Evolutionary conservation across 2,329 filamentous ascomycete species (phyloP).

Genomic region (Cercospora janseana): DNA sequence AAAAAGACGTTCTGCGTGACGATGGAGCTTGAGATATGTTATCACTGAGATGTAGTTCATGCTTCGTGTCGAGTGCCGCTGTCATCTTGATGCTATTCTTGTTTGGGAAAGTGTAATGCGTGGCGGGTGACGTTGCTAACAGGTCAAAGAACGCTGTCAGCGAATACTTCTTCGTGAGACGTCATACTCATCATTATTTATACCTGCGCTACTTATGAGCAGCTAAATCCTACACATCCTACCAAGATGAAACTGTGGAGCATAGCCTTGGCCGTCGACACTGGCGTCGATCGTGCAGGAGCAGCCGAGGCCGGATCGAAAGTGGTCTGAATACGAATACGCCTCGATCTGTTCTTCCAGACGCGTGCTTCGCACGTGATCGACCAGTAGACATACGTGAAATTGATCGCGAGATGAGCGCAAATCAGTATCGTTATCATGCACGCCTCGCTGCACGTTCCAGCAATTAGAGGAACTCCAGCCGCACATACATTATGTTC

Average conservation of each 20-base stretch:
- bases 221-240: too few species aligned
- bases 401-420: neutral
- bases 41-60: slow-evolving; percentile 4
- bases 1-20: slow-evolving; percentile 5
- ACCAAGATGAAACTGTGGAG: neutral
- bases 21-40: slow-evolving; percentile 13
- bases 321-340: neutral
- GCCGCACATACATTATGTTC: too few species aligned
- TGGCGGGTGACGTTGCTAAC: too few species aligned
- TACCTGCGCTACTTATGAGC: too few species aligned
- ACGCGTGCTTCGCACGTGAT: too few species aligned
- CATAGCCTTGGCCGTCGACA: neutral
- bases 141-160: too few species aligned
- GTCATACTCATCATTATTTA: too few species aligned
- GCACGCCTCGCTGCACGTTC: too few species aligned
- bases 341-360: too few species aligned
- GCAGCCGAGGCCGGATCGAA: slow-evolving; percentile 4
- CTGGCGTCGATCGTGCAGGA: neutral
- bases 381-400: too few species aligned
- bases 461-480: neutral
- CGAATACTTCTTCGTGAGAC: too few species aligned
- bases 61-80: slow-evolving; percentile 1
- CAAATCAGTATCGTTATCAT: neutral
- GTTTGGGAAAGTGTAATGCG: too few species aligned
- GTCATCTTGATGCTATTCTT: slow-evolving; percentile 14